These are phyloP conservation scores for Diaporthe eres DNA, from an alignment of 2,329 filamentous ascomycete genomes.

Conservation along the genomic window DNA sequence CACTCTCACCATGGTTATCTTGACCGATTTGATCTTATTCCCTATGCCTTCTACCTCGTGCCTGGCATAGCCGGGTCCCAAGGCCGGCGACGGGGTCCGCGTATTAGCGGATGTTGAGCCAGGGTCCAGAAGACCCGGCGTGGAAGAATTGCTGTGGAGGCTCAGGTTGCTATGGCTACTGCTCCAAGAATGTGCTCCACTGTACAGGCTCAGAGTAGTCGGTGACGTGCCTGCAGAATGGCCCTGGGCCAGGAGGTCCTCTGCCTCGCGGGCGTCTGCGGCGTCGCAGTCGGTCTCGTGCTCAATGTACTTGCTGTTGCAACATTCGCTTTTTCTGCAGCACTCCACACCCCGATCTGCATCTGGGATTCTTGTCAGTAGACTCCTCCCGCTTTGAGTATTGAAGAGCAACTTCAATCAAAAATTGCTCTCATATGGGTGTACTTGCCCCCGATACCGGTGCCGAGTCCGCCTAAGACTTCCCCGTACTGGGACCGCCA, in stretches of 20 bases:
- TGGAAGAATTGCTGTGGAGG: conserved; percentile 40
- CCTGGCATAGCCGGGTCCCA: conserved; percentile 81
- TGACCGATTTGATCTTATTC: conserved; percentile 87
- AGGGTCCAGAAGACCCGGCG: conserved; percentile 47
- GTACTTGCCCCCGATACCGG: conserved; percentile 75
- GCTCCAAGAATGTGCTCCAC: conserved; percentile 41
- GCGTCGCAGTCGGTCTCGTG: conserved; percentile 89
- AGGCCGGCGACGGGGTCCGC: conserved; percentile 64
- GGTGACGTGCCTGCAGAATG: conserved; percentile 30
- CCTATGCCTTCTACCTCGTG: conserved; percentile 95
- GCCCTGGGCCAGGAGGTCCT: conserved; percentile 42
- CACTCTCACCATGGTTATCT: conserved; percentile 85
- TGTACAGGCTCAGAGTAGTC: conserved; percentile 39
- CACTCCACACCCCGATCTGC: conserved; percentile 91
- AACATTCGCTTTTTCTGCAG: conserved; percentile 81
- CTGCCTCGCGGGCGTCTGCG: conserved; percentile 74
- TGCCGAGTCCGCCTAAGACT: conserved; percentile 84
- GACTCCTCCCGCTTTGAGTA: background rate
- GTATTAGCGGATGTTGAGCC: conserved; percentile 45
- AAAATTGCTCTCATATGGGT: background rate
- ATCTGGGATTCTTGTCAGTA: conserved; percentile 58
- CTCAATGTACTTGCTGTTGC: conserved; percentile 83
- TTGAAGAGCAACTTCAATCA: background rate
- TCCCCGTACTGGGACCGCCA: conserved; percentile 91
- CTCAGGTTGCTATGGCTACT: conserved; percentile 41